Conservation (phyloP, 345 rosid genomes). For the Lagerstroemia speciosa region DNA sequence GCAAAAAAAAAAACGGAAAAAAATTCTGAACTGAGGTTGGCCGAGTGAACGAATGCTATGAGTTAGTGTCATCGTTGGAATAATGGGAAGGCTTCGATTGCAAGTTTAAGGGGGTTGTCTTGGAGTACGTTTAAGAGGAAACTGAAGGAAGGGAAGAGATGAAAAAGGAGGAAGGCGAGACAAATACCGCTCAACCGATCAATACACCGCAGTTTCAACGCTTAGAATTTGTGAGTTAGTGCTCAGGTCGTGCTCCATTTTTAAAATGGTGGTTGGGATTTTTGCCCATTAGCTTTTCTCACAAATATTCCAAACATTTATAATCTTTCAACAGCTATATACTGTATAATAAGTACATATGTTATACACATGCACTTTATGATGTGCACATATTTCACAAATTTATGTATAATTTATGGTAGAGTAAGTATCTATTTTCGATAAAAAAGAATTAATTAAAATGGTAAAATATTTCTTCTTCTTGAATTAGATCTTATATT, state of each 20-base stretch:
- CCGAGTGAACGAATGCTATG: background rate
- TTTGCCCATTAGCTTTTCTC: background rate
- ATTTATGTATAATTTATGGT: too few relatives aligned
- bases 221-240: slow-evolving; percentile 7
- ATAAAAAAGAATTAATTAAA: too few relatives aligned
- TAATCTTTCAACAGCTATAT: background rate
- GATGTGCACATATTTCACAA: too few relatives aligned
- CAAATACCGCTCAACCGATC: slow-evolving; percentile 64
- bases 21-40: background rate
- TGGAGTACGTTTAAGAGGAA: too few relatives aligned
- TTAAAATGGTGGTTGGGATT: slow-evolving; percentile 27
- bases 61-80: background rate
- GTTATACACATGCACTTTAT: too few relatives aligned
- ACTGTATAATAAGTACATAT: too few relatives aligned
- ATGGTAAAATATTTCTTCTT: too few relatives aligned
- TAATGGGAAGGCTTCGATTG: background rate
- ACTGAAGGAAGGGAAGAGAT: background rate
- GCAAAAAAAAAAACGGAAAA: too few relatives aligned
- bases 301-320: background rate
- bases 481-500: too few relatives aligned
- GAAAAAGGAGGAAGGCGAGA: slow-evolving; percentile 14
- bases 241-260: slow-evolving; percentile 16
- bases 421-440: too few relatives aligned
- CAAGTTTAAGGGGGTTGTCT: too few relatives aligned
- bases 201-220: slow-evolving; percentile 45